These are phyloP conservation scores for Candida patagonica DNA, from an alignment of 805 yeast species.

Conservation along the genomic window DNA sequence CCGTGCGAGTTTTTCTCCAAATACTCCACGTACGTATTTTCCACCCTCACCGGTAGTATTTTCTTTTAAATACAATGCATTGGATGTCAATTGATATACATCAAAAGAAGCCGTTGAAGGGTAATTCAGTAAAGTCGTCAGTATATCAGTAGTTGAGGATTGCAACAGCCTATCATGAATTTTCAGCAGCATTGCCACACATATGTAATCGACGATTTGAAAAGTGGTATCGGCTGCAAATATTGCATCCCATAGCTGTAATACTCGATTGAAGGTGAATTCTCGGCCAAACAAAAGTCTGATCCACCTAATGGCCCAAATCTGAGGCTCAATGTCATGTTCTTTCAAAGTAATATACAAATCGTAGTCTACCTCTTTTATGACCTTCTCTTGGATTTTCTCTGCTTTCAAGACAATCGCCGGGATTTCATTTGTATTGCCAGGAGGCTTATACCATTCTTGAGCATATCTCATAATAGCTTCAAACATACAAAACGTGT, in stretches of 20 bases:
- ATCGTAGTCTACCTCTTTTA: conserved; percentile 24
- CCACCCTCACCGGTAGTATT: conserved; percentile 15
- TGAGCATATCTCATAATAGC: conserved; percentile 24
- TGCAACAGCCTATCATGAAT: conserved; percentile 15
- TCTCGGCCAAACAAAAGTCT: conserved; percentile 29
- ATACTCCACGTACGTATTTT: background rate
- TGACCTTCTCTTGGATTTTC: conserved; percentile 24
- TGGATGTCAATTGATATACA: conserved; percentile 13
- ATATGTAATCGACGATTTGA: conserved; percentile 27
- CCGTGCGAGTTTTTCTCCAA: background rate
- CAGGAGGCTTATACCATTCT: conserved; percentile 24
- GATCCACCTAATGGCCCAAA: conserved; percentile 32
- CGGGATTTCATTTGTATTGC: conserved; percentile 12
- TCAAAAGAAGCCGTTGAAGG: conserved; percentile 11
- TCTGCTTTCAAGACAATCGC: conserved; percentile 25
- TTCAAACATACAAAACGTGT: conserved; percentile 24
- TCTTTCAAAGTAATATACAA: conserved; percentile 18
- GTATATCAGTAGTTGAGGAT: conserved; percentile 13
- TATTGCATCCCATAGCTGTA: conserved; percentile 28
- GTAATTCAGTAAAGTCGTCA: conserved; percentile 18
- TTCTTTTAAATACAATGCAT: conserved; percentile 19
- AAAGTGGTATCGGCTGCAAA: conserved; percentile 26
- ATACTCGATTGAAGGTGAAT: conserved; percentile 22
- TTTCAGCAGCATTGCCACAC: conserved; percentile 27
- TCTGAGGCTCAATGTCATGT: conserved; percentile 28